phyloP scores from a whole-genome alignment of 441 rosid species.

The Erysimum cheiri region DNA sequence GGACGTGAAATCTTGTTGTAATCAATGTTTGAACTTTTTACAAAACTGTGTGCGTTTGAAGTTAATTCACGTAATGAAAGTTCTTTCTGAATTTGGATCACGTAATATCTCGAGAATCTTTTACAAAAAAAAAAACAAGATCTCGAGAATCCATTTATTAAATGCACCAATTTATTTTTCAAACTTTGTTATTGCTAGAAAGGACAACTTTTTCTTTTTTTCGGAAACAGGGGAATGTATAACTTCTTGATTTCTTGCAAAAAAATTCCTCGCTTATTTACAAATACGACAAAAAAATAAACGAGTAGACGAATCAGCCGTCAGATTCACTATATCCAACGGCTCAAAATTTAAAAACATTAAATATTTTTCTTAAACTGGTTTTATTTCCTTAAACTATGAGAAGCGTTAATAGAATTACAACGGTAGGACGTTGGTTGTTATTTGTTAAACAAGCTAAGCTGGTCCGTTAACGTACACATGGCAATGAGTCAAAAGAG shows the following conservation, averaged over 20 bases:
- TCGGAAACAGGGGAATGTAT: background rate
- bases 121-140: background rate
- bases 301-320: background rate
- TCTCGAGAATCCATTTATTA: constrained; percentile 6
- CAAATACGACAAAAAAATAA: background rate
- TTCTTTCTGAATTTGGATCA: background rate
- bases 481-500: constrained; percentile 33
- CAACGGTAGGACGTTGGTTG: constrained; percentile 15
- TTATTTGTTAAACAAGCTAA: background rate
- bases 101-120: background rate
- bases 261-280: background rate
- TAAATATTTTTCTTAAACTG: background rate
- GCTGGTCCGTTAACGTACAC: constrained; percentile 17
- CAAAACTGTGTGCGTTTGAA: constrained; percentile 7
- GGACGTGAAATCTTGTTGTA: constrained; percentile 14
- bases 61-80: constrained; percentile 11
- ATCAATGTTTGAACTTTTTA: constrained; percentile 11
- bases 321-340: constrained; percentile 4
- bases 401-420: background rate
- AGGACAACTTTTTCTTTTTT: background rate
- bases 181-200: background rate
- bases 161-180: constrained; percentile 9
- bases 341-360: background rate
- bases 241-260: background rate
- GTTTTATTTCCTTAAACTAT: background rate